phyloP scores from a whole-genome alignment of 1,284 basidiomycete species.

The Neonothopanus nambi region DNA sequence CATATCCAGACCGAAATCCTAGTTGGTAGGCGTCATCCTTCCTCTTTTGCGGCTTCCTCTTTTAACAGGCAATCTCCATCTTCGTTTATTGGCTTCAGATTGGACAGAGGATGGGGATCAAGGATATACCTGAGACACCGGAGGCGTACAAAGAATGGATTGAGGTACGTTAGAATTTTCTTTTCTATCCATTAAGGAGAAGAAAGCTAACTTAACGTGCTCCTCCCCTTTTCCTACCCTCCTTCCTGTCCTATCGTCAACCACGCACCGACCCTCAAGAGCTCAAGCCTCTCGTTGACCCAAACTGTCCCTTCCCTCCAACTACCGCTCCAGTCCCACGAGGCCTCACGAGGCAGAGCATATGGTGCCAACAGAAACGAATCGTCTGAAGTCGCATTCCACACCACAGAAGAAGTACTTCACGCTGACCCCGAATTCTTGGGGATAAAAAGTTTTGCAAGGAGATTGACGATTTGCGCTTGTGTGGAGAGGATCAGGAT shows the following conservation, averaged over 20 bases:
- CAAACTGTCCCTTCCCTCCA: background rate
- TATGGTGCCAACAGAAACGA: slow-evolving; percentile 42
- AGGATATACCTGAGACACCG: no score
- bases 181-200: no score
- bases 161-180: no score
- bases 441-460: no score
- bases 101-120: no score
- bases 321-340: slow-evolving; percentile 35
- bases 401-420: slow-evolving; percentile 39
- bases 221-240: background rate
- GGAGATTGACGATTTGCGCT: slow-evolving; percentile 33
- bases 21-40: slow-evolving; percentile 29
- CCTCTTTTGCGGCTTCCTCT: background rate
- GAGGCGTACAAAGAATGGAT: no score
- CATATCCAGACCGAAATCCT: slow-evolving; percentile 43
- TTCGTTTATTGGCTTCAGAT: slow-evolving; percentile 25
- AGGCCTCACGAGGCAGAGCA: slow-evolving; percentile 31
- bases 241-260: no score
- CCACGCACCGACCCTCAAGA: background rate
- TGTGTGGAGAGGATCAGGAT: slow-evolving; percentile 39
- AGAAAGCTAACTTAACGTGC: no score
- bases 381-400: slow-evolving; percentile 35
- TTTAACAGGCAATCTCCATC: slow-evolving; percentile 33
- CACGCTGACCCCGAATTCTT: slow-evolving; percentile 35
- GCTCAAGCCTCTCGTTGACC: background rate